phyloP scores from a whole-genome alignment of 1,284 basidiomycete genomes.

The Puccinia sorghi region DNA sequence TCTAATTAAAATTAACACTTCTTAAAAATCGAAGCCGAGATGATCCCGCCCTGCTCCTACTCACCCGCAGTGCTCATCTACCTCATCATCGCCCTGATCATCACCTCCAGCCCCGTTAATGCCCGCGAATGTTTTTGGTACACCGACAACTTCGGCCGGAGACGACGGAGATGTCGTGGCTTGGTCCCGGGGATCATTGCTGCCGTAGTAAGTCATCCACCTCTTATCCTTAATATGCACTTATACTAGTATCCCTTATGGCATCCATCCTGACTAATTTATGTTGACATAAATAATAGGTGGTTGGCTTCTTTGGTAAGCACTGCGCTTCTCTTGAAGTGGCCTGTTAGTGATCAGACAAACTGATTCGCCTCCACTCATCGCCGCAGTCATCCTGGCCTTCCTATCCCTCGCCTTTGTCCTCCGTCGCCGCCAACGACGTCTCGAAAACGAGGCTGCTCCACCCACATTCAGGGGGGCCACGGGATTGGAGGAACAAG shows the following conservation, averaged over 20 bases:
- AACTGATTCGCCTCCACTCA: too few relatives aligned
- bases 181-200: slow-evolving; percentile 31
- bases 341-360: background rate
- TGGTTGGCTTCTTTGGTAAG: slow-evolving; percentile 31
- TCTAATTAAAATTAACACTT: too few relatives aligned
- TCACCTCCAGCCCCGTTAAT: background rate
- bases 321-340: too few relatives aligned
- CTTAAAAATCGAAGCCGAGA: too few relatives aligned
- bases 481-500: background rate
- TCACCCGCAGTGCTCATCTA: background rate
- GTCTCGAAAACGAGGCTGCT: background rate
- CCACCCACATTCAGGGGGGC: background rate
- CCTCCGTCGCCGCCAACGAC: slow-evolving; percentile 19
- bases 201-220: slow-evolving; percentile 25
- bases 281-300: too few relatives aligned
- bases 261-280: too few relatives aligned
- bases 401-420: slow-evolving; percentile 20
- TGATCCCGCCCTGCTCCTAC: too few relatives aligned
- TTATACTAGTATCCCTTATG: too few relatives aligned
- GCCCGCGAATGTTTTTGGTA: slow-evolving; percentile 41
- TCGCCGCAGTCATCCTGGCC: background rate
- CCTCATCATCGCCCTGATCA: background rate
- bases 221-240: background rate
- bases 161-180: slow-evolving; percentile 33
- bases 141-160: slow-evolving; percentile 23